A percentile compares a stretch with the other conserved stretches of the same genome.
Conservation (phyloP, 2,329 filamentous ascomycete genomes). For the Fusarium palustre region DNA sequence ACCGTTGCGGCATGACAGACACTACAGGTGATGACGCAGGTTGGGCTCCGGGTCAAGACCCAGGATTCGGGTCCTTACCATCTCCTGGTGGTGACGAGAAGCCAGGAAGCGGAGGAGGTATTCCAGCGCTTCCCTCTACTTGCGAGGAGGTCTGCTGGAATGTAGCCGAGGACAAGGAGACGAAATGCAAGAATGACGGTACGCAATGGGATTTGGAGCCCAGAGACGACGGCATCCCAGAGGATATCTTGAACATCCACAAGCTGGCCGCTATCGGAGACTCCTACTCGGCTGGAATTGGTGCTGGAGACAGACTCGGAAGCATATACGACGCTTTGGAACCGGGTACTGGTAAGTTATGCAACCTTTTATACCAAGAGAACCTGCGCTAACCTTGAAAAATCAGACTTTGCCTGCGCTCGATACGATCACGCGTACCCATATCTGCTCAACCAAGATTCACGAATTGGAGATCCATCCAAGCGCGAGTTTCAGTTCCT, state of each 20-base stretch:
- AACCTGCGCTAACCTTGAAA: background rate
- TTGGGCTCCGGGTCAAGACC: slow-evolving; percentile 4
- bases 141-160: background rate
- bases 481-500: slow-evolving; percentile 12
- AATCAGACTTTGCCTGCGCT: background rate
- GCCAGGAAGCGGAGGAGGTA: background rate
- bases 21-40: background rate
- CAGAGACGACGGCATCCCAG: background rate
- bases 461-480: background rate
- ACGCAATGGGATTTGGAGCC: too few species aligned
- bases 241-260: background rate
- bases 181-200: too few species aligned
- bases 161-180: background rate
- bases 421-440: slow-evolving; percentile 22
- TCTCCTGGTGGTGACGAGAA: background rate
- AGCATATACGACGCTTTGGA: background rate
- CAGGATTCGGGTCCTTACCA: background rate
- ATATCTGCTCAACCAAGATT: slow-evolving; percentile 2
- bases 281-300: slow-evolving; percentile 34
- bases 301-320: slow-evolving; percentile 17
- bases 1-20: background rate
- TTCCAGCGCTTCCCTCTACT: background rate
- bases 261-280: slow-evolving; percentile 29
- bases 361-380: too few species aligned
- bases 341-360: background rate